Evolutionary conservation across 305 asterid genomes (phyloP).

Genomic region (Fraxinus latifolia): DNA sequence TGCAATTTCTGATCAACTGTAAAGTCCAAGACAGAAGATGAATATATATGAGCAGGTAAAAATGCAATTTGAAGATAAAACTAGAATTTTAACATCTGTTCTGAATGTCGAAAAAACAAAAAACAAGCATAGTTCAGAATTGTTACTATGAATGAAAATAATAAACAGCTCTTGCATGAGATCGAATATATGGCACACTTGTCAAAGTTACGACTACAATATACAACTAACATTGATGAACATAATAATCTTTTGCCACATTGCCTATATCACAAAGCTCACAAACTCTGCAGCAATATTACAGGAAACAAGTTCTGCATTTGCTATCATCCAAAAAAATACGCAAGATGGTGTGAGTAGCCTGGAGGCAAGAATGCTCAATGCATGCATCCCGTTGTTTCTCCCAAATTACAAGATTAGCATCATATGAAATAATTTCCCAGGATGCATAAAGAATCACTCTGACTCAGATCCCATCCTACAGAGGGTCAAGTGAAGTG

Average conservation of each 20-base stretch:
- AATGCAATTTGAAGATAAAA: not conserved
- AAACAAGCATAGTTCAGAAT: not conserved
- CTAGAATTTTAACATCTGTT: not conserved
- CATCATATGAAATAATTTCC: constrained; percentile 29
- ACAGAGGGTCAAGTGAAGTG: constrained; percentile 65
- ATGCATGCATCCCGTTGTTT: constrained; percentile 3
- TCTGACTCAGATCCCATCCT: constrained; percentile 4
- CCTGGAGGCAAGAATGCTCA: not conserved
- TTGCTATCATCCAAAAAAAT: constrained; percentile 13
- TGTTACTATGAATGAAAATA: not conserved
- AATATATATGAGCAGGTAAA: not conserved
- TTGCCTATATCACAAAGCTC: not conserved
- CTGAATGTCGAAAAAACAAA: too few species aligned
- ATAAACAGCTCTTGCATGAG: not conserved
- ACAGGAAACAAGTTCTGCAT: constrained; percentile 23
- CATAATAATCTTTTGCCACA: constrained; percentile 11
- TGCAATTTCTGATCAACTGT: not conserved
- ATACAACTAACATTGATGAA: constrained; percentile 8
- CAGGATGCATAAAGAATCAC: constrained; percentile 29
- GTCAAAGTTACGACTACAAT: not conserved
- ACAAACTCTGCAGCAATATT: constrained; percentile 22
- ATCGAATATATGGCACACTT: not conserved
- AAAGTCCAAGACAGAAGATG: not conserved
- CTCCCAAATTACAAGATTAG: constrained; percentile 32
- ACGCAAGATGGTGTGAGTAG: not conserved